A percentile compares a stretch with the other conserved stretches of the same genome.
phyloP scores from a whole-genome alignment of 768 basidiomycete species.

The Coprinellus aureogranulatus region DNA sequence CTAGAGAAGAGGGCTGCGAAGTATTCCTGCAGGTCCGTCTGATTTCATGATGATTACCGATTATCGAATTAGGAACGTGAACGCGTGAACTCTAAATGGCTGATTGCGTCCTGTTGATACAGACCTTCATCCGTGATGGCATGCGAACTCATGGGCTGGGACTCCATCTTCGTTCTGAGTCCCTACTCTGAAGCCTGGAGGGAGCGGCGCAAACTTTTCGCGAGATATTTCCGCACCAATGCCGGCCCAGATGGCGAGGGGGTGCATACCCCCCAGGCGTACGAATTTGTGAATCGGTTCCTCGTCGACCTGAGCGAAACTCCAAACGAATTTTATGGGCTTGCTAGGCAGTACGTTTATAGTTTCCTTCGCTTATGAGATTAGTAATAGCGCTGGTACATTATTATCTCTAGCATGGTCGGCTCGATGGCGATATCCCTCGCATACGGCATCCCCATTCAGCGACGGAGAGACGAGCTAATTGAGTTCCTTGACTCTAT shows the following conservation, averaged over 20 bases:
- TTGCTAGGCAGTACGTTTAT: neutral
- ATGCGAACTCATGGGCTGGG: conserved; percentile 34
- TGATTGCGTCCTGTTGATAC: conserved; percentile 35
- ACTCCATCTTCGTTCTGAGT: conserved; percentile 38
- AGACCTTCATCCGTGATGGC: neutral
- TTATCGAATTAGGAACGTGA: too few relatives aligned
- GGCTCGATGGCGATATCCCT: neutral
- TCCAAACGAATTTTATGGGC: too few relatives aligned
- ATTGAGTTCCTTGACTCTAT: too few relatives aligned
- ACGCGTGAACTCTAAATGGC: conserved; percentile 40
- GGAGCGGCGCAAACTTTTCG: conserved; percentile 37
- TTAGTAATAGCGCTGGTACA: too few relatives aligned
- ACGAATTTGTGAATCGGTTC: neutral
- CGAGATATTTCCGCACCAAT: conserved; percentile 22
- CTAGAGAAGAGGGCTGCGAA: conserved; percentile 7
- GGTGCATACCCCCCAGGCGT: conserved; percentile 3
- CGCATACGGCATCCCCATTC: conserved; percentile 6
- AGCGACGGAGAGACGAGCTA: neutral
- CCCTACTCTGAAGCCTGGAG: conserved; percentile 42
- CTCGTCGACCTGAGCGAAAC: neutral
- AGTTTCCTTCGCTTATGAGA: too few relatives aligned
- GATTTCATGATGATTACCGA: neutral
- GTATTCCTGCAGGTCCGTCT: conserved; percentile 5
- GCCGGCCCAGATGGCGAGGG: neutral
- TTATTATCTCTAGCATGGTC: neutral